Evolutionary conservation across 345 rosid species (phyloP).

Genomic region (Rhizophora mangle): DNA sequence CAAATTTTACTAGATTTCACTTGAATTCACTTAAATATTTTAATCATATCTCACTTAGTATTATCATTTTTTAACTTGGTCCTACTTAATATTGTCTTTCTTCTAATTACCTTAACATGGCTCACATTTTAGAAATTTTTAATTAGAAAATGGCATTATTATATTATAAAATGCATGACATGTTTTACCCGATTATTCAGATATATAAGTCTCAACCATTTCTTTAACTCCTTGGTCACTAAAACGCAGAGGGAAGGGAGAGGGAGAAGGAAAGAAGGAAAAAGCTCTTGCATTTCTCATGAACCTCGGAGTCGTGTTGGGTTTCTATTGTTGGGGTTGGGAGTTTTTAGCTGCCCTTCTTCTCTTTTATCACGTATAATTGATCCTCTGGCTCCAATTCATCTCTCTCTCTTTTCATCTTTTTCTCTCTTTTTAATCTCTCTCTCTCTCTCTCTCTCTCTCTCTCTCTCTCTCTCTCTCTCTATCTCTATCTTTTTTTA

Average conservation of each 20-base stretch:
- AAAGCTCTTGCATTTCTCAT: conserved; percentile 48
- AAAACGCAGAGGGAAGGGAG: not conserved
- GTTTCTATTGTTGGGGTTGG: conserved; percentile 68
- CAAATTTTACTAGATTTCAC: too few relatives aligned
- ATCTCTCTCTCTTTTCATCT: not conserved
- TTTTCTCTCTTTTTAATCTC: not conserved
- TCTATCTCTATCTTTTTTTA: not conserved
- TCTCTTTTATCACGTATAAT: conserved; percentile 34
- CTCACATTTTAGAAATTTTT: too few relatives aligned
- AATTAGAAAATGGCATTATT: too few relatives aligned
- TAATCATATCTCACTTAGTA: too few relatives aligned
- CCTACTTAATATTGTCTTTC: too few relatives aligned
- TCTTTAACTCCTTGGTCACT: not conserved
- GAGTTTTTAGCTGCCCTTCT: conserved; percentile 64
- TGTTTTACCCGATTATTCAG: not conserved
- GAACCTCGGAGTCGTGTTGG: conserved; percentile 72
- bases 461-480: not conserved
- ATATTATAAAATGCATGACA: not conserved
- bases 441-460: not conserved
- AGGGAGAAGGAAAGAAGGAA: conserved; percentile 1
- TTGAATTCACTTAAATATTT: too few relatives aligned
- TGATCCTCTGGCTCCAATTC: not conserved
- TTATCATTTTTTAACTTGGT: too few relatives aligned
- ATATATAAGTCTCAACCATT: conserved; percentile 34
- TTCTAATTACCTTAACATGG: too few relatives aligned